Base-by-base conservation (phyloP, 169 alveolate species). In the Cystoisospora suis region DNA sequence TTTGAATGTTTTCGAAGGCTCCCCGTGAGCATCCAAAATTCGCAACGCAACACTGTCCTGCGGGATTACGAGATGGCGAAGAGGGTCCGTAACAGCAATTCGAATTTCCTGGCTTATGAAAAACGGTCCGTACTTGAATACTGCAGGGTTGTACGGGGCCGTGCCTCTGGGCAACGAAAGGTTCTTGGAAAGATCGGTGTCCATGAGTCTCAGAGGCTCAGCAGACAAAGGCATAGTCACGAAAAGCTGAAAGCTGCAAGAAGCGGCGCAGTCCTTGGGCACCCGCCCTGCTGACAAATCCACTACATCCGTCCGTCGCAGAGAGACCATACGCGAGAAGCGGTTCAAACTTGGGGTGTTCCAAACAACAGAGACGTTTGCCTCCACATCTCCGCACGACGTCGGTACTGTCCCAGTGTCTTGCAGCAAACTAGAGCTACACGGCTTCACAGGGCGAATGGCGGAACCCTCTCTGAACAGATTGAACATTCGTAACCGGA, bases 191-290 rank as follows among this genome's bases (percentile, higher is more conserved):
- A 65, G 79, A 29, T 65, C 42, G 79, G 36, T 38, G 27, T 65
- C 46, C 79, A 65, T 65, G 29, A 65, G 79, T 34, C 46, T 38
- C 79, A 65, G 79, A 15, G 79, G 79, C 79, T 65, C 44, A 0
- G 79, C 29, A 20, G 79, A 65, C 42, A 65, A 34, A 7, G 79
- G 79, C 79, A 65, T 20, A 3, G 79, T 65, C 12, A 65, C 36
- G 79, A 65, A 65, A 20, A 65, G 79, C 40, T 20, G 29, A 44
- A 65, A 65, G 29, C 44, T 0, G 79, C 79, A 65, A 29, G 29
- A 3, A 20, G 79, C 5, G 15, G 29, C 27, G 42, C 79, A 65
- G 15, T 65, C 79, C 79, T 65, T 29, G 38, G 79, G 79, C 5
- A 65, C 79, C 12, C 79, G 79, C 15, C 79, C 79, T 3, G 29